Evolutionary conservation across 306 rosid genomes (phyloP).

Genomic region (Fragaria iinumae): DNA sequence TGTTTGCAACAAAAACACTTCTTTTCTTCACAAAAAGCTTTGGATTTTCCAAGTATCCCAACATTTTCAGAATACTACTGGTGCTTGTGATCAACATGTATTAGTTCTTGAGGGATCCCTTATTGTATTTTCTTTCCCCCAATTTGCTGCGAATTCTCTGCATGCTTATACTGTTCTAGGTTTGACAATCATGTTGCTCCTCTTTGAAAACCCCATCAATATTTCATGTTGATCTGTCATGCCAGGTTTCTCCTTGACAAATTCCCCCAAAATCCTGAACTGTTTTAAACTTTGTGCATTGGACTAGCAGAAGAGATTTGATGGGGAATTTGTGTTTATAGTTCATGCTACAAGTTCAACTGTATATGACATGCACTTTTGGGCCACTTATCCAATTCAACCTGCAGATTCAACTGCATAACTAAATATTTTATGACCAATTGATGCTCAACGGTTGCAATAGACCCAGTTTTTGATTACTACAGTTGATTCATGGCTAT

Average conservation of each 20-base stretch:
- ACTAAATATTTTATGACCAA: neutral
- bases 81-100: neutral
- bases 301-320: slow-evolving; percentile 5
- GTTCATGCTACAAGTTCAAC: slow-evolving; percentile 20
- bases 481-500: slow-evolving; percentile 12
- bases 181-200: neutral
- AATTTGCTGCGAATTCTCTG: neutral
- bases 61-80: neutral
- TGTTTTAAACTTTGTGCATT: neutral
- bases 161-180: neutral
- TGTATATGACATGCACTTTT: slow-evolving; percentile 24
- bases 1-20: neutral
- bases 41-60: neutral
- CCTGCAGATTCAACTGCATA: slow-evolving; percentile 8
- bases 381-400: slow-evolving; percentile 7
- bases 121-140: neutral
- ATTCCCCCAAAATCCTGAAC: neutral
- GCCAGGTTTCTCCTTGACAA: slow-evolving; percentile 6
- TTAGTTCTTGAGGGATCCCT: neutral
- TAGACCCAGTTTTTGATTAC: neutral
- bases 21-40: neutral
- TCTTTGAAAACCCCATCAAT: neutral
- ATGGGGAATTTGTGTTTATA: slow-evolving; percentile 20
- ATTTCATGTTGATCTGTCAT: neutral
- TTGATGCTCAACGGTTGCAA: slow-evolving; percentile 7